phyloP scores from a whole-genome alignment of 2,329 filamentous ascomycete species.

The Claviceps quebecensis region DNA sequence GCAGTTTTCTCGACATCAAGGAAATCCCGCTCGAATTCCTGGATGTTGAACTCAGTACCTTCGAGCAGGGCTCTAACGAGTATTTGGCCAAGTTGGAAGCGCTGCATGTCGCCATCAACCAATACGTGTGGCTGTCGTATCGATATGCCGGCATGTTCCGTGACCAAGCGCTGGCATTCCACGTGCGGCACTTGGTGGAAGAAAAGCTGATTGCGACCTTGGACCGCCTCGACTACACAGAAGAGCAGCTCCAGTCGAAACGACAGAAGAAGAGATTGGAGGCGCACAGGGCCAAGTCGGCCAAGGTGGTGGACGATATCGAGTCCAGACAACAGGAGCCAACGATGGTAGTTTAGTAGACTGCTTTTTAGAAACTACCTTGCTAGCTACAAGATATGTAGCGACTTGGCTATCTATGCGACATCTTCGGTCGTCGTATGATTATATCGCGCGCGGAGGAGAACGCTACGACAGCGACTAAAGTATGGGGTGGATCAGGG shows the following conservation, averaged over 20 bases:
- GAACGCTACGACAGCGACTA: background rate
- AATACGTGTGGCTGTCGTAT: constrained; percentile 90
- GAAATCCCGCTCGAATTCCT: constrained; percentile 61
- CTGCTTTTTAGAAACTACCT: background rate
- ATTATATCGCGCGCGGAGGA: background rate
- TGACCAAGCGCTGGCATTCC: constrained; percentile 60
- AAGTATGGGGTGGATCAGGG: background rate
- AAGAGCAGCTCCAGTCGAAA: constrained; percentile 17
- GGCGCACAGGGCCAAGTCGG: constrained; percentile 9
- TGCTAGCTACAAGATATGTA: background rate
- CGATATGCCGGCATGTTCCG: constrained; percentile 70
- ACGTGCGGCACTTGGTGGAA: constrained; percentile 68
- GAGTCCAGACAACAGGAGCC: background rate
- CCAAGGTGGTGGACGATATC: background rate
- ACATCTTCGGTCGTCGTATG: no score
- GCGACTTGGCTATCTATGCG: background rate
- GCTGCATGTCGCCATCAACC: constrained; percentile 67
- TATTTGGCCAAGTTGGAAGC: constrained; percentile 59
- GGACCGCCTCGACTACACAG: constrained; percentile 36
- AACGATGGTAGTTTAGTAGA: background rate
- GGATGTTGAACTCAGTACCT: constrained; percentile 40
- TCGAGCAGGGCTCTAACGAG: constrained; percentile 24
- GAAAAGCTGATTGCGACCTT: constrained; percentile 44
- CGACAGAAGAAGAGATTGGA: constrained; percentile 12
- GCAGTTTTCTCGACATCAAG: constrained; percentile 56